These are phyloP conservation scores for Triticum turgidum DNA, from an alignment of 176 grass and related monocot genomes.

Conservation along the genomic window DNA sequence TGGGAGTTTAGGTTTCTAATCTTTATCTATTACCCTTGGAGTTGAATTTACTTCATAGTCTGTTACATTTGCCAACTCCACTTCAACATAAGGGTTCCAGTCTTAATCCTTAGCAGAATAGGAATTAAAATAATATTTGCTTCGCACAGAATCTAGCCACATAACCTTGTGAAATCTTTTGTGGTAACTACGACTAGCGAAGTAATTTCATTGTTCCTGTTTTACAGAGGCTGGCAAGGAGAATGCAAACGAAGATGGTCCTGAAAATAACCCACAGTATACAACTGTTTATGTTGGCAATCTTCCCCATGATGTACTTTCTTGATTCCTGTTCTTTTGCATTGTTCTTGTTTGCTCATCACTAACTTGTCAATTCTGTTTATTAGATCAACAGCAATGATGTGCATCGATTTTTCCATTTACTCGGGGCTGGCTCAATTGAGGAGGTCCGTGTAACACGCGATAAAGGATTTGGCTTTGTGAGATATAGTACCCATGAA, in stretches of 20 bases:
- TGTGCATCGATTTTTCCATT: slow-evolving; percentile 84
- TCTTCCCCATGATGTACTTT: slow-evolving; percentile 76
- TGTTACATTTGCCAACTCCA: neutral
- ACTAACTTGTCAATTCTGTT: neutral
- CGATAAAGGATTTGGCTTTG: slow-evolving; percentile 99
- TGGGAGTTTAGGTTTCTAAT: slow-evolving; percentile 14
- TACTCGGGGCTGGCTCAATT: slow-evolving; percentile 71
- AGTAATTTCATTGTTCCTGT: neutral
- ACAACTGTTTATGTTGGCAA: slow-evolving; percentile 98
- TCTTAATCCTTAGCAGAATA: neutral
- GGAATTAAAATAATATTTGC: slow-evolving; percentile 3
- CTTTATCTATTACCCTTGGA: neutral
- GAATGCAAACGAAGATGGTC: slow-evolving; percentile 72
- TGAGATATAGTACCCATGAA: slow-evolving; percentile 85
- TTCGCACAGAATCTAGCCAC: neutral
- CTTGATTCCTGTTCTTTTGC: neutral
- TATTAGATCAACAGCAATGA: slow-evolving; percentile 56
- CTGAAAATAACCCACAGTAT: slow-evolving; percentile 83
- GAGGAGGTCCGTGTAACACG: slow-evolving; percentile 91
- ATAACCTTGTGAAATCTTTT: neutral
- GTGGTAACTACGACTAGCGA: slow-evolving; percentile 4
- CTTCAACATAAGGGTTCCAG: neutral
- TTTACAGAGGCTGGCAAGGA: slow-evolving; percentile 65
- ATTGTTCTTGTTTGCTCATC: neutral
- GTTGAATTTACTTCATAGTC: slow-evolving; percentile 9